These are phyloP conservation scores for Aspergillus awamori DNA, from an alignment of 2,329 filamentous ascomycete genomes.

Conservation along the genomic window DNA sequence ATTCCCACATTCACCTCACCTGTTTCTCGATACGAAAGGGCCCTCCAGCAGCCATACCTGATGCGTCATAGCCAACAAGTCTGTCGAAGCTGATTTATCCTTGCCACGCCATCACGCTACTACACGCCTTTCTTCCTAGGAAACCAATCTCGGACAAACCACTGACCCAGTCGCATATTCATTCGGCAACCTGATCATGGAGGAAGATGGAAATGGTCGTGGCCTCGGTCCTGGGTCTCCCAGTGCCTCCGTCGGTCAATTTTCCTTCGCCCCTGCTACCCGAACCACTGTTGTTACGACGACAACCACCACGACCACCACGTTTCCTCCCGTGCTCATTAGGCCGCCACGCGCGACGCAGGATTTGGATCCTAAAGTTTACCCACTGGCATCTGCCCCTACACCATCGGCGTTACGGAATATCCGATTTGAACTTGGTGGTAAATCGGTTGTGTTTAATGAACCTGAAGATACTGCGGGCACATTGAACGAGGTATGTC, in stretches of 20 bases:
- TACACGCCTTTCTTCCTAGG: conserved; percentile 3
- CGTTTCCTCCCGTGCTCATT: conserved; percentile 81
- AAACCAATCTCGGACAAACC: conserved; percentile 14
- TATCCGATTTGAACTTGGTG: conserved; percentile 73
- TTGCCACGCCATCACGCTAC: conserved; percentile 24
- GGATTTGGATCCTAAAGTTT: conserved; percentile 82
- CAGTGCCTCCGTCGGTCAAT: conserved; percentile 56
- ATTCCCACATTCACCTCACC: conserved; percentile 4
- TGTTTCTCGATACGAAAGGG: not conserved
- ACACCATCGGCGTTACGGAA: conserved; percentile 78
- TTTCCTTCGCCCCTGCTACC: conserved; percentile 65
- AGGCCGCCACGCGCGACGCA: conserved; percentile 70
- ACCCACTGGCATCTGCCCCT: conserved; percentile 79
- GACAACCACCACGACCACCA: conserved; percentile 82
- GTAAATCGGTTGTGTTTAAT: conserved; percentile 62
- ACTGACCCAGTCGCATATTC: not conserved
- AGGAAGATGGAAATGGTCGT: conserved; percentile 27
- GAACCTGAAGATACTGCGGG: conserved; percentile 62
- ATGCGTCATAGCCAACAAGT: conserved; percentile 10
- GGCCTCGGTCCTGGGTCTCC: conserved; percentile 28
- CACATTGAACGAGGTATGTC: conserved; percentile 57
- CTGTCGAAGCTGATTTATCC: conserved; percentile 15
- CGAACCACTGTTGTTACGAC: conserved; percentile 77
- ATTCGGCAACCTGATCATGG: conserved; percentile 29
- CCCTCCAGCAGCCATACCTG: not conserved